Evolutionary conservation across 208 protist species (phyloP).

Genomic region (Lotmaria passim): DNA sequence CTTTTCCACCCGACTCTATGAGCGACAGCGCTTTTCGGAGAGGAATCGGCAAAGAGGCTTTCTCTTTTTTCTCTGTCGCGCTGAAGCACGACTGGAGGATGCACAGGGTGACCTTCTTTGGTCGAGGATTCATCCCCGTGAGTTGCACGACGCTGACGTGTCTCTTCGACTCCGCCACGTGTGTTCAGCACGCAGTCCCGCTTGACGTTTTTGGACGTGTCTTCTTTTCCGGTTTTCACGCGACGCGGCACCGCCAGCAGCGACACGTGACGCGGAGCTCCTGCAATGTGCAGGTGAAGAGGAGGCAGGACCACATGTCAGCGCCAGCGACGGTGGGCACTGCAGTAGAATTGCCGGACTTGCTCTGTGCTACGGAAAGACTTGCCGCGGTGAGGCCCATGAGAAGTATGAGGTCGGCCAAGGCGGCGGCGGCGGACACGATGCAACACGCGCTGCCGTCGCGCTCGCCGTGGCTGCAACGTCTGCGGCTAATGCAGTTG

Average conservation of each 20-base stretch:
- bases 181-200: slow-evolving; percentile 38
- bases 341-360: too few species aligned
- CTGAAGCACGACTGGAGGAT: neutral
- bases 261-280: neutral
- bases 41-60: neutral
- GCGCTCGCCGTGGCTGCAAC: slow-evolving; percentile 25
- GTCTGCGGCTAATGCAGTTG: slow-evolving; percentile 12
- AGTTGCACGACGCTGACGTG: slow-evolving; percentile 36
- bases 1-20: neutral
- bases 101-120: slow-evolving; percentile 33
- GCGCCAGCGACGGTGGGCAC: neutral
- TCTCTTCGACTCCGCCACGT: slow-evolving; percentile 51
- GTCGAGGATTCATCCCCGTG: slow-evolving; percentile 42
- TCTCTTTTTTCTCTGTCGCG: neutral
- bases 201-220: slow-evolving; percentile 46
- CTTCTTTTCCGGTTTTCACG: slow-evolving; percentile 3
- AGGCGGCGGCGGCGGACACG: neutral
- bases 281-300: neutral
- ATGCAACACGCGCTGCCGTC: neutral
- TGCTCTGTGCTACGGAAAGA: too few species aligned
- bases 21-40: neutral
- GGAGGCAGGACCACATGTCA: too few species aligned
- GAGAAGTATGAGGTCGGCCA: too few species aligned
- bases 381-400: too few species aligned
- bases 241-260: slow-evolving; percentile 21